Evolutionary conservation across 768 basidiomycete species (phyloP).

Genomic region (Trametes maxima): DNA sequence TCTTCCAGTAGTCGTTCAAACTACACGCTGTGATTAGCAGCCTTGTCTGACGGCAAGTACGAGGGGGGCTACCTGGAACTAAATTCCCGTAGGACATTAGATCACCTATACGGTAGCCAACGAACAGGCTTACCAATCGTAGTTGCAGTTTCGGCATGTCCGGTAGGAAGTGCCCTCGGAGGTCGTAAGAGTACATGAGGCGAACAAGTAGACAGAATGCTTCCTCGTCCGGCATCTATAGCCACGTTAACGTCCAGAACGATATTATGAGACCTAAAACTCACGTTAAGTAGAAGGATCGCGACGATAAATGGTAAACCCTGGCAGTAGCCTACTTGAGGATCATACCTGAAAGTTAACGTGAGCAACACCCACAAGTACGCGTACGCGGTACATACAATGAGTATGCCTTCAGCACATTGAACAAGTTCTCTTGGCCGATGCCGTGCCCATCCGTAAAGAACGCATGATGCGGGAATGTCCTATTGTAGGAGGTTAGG

Average conservation of each 20-base stretch:
- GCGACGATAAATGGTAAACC: constrained; percentile 97
- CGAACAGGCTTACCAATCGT: constrained; percentile 58
- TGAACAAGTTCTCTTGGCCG: constrained; percentile 97
- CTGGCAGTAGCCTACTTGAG: constrained; percentile 97
- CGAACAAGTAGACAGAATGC: constrained; percentile 95
- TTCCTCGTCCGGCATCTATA: constrained; percentile 98
- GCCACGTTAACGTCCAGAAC: background rate
- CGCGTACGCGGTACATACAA: constrained; percentile 51
- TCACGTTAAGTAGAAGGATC: constrained; percentile 85
- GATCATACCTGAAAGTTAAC: constrained; percentile 63
- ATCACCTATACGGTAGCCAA: constrained; percentile 28
- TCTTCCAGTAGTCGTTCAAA: constrained; percentile 96
- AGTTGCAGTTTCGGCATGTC: constrained; percentile 98
- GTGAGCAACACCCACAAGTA: background rate
- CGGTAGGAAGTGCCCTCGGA: constrained; percentile 95
- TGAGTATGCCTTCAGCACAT: constrained; percentile 97
- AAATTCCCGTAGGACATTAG: too few relatives aligned
- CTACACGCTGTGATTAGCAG: constrained; percentile 40
- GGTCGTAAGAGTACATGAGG: constrained; percentile 94
- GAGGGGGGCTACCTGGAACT: constrained; percentile 78
- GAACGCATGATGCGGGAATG: constrained; percentile 96
- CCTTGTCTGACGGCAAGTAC: too few relatives aligned
- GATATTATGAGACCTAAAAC: constrained; percentile 26
- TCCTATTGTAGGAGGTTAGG: constrained; percentile 47
- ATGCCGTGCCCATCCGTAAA: constrained; percentile 94